These are phyloP conservation scores for Rhododendron mucronatum DNA, from an alignment of 148 eudicot genomes.

Conservation along the genomic window DNA sequence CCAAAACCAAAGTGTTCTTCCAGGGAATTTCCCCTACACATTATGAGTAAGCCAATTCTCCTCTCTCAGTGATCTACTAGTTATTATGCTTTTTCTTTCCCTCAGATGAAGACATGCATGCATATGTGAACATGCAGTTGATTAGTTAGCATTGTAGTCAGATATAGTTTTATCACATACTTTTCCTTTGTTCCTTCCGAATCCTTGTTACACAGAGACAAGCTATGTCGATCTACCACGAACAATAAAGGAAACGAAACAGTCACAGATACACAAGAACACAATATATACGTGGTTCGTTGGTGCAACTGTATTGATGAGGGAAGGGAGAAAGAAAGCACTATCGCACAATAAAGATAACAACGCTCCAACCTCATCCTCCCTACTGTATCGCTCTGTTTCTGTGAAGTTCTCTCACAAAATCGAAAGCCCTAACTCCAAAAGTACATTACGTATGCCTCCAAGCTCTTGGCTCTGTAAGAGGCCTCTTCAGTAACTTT, in stretches of 20 bases:
- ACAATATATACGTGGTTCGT: too few relatives aligned
- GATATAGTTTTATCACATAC: not conserved
- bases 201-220: not conserved
- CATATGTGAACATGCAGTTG: not conserved
- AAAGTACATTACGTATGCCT: not conserved
- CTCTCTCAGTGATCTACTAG: not conserved
- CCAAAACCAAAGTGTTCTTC: slow-evolving; percentile 26
- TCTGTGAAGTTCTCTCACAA: not conserved
- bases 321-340: too few relatives aligned
- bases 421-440: not conserved
- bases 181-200: not conserved
- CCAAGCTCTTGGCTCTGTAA: not conserved
- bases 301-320: too few relatives aligned
- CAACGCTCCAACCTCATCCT: not conserved
- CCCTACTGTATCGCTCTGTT: too few relatives aligned
- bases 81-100: not conserved
- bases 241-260: not conserved
- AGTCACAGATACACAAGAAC: not conserved
- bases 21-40: slow-evolving; percentile 18
- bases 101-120: too few relatives aligned
- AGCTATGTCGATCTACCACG: not conserved
- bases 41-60: slow-evolving; percentile 25
- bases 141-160: not conserved
- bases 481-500: not conserved
- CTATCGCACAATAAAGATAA: not conserved